A percentile compares a stretch with the other conserved stretches of the same genome.
These are phyloP conservation scores for Boletus vinaceobasis DNA, from an alignment of 768 basidiomycete species.

Conservation along the genomic window DNA sequence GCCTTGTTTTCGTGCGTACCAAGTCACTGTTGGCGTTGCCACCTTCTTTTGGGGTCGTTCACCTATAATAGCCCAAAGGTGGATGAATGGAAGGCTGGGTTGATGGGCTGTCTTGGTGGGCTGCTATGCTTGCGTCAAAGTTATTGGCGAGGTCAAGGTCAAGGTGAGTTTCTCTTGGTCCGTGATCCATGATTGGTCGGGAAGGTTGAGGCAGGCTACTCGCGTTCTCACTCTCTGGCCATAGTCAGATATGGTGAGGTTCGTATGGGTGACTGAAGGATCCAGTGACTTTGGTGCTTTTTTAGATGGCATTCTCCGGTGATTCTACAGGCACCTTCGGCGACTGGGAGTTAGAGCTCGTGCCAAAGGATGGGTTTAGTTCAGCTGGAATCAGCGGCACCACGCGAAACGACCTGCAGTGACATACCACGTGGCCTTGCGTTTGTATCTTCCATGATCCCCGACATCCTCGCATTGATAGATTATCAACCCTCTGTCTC, in stretches of 20 bases:
- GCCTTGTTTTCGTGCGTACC: slow-evolving; percentile 68
- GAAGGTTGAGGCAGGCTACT: slow-evolving; percentile 5
- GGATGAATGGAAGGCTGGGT: slow-evolving; percentile 58
- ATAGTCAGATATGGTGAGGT: slow-evolving; percentile 1
- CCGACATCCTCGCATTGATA: slow-evolving; percentile 38
- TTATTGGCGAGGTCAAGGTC: slow-evolving; percentile 62
- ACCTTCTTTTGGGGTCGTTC: slow-evolving; percentile 79
- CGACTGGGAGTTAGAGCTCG: slow-evolving; percentile 57
- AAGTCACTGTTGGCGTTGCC: slow-evolving; percentile 60
- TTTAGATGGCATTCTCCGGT: slow-evolving; percentile 41
- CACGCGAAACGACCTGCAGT: slow-evolving; percentile 36
- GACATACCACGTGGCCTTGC: slow-evolving; percentile 62
- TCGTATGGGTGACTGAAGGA: slow-evolving; percentile 14
- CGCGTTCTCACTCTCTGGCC: slow-evolving; percentile 7
- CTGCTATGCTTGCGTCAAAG: slow-evolving; percentile 70
- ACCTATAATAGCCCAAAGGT: slow-evolving; percentile 66
- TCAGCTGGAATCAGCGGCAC: slow-evolving; percentile 23
- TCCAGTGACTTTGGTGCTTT: slow-evolving; percentile 74
- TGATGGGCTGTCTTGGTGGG: slow-evolving; percentile 57
- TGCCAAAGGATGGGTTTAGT: slow-evolving; percentile 46
- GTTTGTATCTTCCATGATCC: slow-evolving; percentile 53
- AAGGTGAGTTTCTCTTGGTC: slow-evolving; percentile 55
- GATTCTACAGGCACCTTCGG: slow-evolving; percentile 64
- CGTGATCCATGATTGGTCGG: background rate
- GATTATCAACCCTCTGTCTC: slow-evolving; percentile 25